Percentiles rank a stretch among this genome's conserved stretches.
Conservation (phyloP, 2,329 filamentous ascomycete species). For the Pseudogymnoascus sp. region DNA sequence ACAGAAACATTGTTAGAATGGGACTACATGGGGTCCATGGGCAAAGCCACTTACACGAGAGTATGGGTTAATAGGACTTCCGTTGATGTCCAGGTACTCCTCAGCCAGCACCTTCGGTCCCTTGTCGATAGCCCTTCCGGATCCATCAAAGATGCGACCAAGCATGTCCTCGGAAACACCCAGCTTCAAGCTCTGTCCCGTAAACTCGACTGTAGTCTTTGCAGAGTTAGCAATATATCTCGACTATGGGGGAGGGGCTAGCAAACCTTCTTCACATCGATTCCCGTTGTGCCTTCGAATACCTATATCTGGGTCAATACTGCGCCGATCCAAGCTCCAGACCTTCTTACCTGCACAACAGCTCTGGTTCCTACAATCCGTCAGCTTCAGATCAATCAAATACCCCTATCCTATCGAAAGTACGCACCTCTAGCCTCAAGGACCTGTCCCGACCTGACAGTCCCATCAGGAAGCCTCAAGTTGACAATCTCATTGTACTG, state of each 20-base stretch:
- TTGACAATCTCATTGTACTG: slow-evolving; percentile 97
- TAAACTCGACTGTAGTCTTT: slow-evolving; percentile 95
- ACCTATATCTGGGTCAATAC: slow-evolving; percentile 50
- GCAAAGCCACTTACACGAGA: slow-evolving; percentile 59
- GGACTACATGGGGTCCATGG: not conserved
- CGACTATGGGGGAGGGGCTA: not conserved
- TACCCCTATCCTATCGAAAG: not conserved
- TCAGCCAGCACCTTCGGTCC: slow-evolving; percentile 96
- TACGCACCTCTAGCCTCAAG: slow-evolving; percentile 84
- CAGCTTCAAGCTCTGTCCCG: slow-evolving; percentile 92
- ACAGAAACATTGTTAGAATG: not conserved
- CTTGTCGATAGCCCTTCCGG: slow-evolving; percentile 96
- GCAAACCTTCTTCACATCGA: slow-evolving; percentile 93
- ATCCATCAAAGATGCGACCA: slow-evolving; percentile 97
- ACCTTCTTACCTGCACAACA: slow-evolving; percentile 71
- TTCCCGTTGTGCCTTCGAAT: slow-evolving; percentile 92
- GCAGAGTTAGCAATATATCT: slow-evolving; percentile 12
- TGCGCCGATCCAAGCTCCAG: slow-evolving; percentile 8
- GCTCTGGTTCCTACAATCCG: slow-evolving; percentile 67
- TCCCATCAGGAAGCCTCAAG: slow-evolving; percentile 90
- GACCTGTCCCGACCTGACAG: slow-evolving; percentile 87
- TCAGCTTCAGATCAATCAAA: slow-evolving; percentile 15
- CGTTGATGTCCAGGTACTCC: slow-evolving; percentile 98
- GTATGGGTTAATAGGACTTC: slow-evolving; percentile 96
- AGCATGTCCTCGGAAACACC: slow-evolving; percentile 99